Percentiles rank a stretch among this genome's conserved stretches.
Evolutionary conservation across 148 eudicot species (phyloP).

Genomic region (Fallopia convolvulus): DNA sequence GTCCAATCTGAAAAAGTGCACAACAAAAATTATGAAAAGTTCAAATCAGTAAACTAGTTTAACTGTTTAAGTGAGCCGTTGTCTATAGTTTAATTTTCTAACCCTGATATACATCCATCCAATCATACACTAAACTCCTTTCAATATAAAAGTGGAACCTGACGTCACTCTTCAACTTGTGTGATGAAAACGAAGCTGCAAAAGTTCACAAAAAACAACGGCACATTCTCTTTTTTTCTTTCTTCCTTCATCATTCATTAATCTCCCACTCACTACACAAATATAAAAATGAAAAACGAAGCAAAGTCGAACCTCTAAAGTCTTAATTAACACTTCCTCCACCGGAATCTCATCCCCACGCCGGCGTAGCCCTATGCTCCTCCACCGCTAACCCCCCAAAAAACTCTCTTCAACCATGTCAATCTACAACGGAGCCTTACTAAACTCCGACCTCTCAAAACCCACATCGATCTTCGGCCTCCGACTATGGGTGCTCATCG

Average conservation of each 20-base stretch:
- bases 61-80: too few relatives aligned
- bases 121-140: too few relatives aligned
- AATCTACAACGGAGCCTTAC: constrained; percentile 50
- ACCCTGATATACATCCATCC: too few relatives aligned
- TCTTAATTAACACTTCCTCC: background rate
- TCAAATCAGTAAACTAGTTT: too few relatives aligned
- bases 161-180: background rate
- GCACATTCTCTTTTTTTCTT: background rate
- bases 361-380: background rate
- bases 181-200: background rate
- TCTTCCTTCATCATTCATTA: background rate
- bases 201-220: background rate
- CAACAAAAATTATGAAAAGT: too few relatives aligned
- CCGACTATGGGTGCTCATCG: constrained; percentile 77
- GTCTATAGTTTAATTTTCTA: too few relatives aligned
- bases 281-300: background rate
- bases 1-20: too few relatives aligned
- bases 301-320: background rate
- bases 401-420: constrained; percentile 35
- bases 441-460: constrained; percentile 69
- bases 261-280: background rate
- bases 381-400: background rate
- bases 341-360: background rate
- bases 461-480: constrained; percentile 83
- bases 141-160: background rate